A percentile compares a stretch with the other conserved stretches of the same genome.
Conservation (phyloP, 257 asterid genomes). For the Solanum chiquidenum region DNA sequence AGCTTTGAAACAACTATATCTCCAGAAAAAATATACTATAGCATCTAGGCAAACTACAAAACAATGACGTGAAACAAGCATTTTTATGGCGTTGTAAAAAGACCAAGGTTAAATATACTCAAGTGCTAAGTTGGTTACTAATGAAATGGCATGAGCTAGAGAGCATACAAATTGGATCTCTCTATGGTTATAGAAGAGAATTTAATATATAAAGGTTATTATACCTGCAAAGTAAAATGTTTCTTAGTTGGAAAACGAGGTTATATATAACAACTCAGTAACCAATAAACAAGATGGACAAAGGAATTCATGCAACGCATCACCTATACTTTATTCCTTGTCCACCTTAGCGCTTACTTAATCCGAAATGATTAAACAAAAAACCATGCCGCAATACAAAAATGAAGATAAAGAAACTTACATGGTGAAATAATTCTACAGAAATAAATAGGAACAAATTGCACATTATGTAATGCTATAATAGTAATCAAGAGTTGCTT, state of each 20-base stretch:
- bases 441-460: not conserved
- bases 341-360: not conserved
- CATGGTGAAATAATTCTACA: not conserved
- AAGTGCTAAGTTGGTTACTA: not conserved
- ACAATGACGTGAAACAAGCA: not conserved
- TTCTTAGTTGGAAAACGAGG: not conserved
- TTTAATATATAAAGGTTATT: not conserved
- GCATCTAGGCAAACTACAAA: not conserved
- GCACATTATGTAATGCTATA: not conserved
- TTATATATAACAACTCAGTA: not conserved
- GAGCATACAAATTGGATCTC: not conserved
- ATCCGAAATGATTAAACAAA: not conserved
- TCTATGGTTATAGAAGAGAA: not conserved
- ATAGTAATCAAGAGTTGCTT: not conserved
- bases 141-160: not conserved
- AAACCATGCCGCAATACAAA: not conserved
- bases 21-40: not conserved
- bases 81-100: not conserved
- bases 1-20: not conserved
- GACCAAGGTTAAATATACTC: not conserved
- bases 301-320: not conserved
- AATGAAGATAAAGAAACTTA: not conserved
- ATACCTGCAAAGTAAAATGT: not conserved
- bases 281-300: not conserved
- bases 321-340: not conserved